Base-by-base conservation (phyloP, 495 filamentous ascomycete species). In the Sordaria brevicollis region DNA sequence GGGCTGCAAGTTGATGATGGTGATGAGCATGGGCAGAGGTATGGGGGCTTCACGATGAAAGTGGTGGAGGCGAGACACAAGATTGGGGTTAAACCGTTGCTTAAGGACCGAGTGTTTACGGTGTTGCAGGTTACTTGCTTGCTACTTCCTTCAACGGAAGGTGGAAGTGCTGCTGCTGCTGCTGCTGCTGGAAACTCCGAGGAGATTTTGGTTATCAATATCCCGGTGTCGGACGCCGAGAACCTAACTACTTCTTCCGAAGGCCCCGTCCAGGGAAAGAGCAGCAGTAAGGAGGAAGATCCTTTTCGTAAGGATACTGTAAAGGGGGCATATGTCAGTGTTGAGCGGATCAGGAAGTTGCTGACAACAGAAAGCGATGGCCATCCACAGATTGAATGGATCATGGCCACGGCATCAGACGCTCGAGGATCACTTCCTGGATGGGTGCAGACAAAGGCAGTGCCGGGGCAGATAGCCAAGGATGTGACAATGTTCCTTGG, bases 401-500 rank as follows among this genome's bases (percentile, higher is more conserved):
- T 87, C 6, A 90, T 92, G 86, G 86, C 86, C 4, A 92, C 90
- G 57, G 86, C 87, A n/a, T 89, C 89, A 57, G 86, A 93, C 75
- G 89, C 90, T 0, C 82, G 82, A 19, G 90, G 91, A 9, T 81
- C 83, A 33, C 82, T 94, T 67, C 91, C 91, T 7, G 79, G 83
- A 75, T 90, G 85, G 85, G 78, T 91, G 73, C 90, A 92, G 83
- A 86, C 89, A 71, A 76, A 86, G 66, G 89, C 86, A 15, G 85
- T 92, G 34, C 87, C 89, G 2, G 83, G 83, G 11, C 85, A 86
- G 41, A 86, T 94, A 68, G 86, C 88, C 35, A 89, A 89, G 72
- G 91, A 93, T 81, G 91, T 93, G 25, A 86, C 87, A 5, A 77
- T 90, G 69, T 92, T 92, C 74, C 74, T 92, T 66, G 76, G 74